A percentile compares a stretch with the other conserved stretches of the same genome.
phyloP scores from a whole-genome alignment of 345 rosid genomes.

The Isatis tinctoria region DNA sequence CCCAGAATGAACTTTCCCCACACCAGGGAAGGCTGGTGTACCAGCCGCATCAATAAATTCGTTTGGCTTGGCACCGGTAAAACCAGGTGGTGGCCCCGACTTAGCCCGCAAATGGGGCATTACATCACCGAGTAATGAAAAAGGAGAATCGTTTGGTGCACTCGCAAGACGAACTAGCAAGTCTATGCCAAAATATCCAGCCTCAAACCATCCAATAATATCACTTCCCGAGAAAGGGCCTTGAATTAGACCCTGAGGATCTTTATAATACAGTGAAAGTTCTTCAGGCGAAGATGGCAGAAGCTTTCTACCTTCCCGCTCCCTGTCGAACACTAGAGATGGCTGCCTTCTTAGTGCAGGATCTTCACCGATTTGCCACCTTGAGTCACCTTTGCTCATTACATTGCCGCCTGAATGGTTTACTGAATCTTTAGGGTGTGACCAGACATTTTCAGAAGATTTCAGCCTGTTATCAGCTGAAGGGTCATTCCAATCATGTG shows the following conservation, averaged over 20 bases:
- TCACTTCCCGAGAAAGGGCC: conserved; percentile 91
- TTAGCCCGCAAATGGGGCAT: conserved; percentile 98
- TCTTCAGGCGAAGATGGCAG: conserved; percentile 65
- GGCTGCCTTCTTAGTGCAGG: conserved; percentile 53
- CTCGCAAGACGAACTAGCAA: conserved; percentile 63
- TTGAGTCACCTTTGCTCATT: conserved; percentile 50
- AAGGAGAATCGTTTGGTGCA: conserved; percentile 73
- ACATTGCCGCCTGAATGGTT: conserved; percentile 44
- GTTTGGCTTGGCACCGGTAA: conserved; percentile 60
- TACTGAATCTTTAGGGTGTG: conserved; percentile 43
- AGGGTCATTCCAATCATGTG: conserved; percentile 49
- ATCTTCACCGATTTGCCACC: conserved; percentile 55
- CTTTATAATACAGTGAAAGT: conserved; percentile 70
- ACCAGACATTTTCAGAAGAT: conserved; percentile 49
- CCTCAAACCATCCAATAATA: conserved; percentile 97
- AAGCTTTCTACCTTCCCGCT: conserved; percentile 64
- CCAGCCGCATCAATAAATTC: conserved; percentile 48
- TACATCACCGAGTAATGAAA: conserved; percentile 79
- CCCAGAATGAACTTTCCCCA: conserved; percentile 44
- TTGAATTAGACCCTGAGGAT: conserved; percentile 92
- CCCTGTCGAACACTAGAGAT: conserved; percentile 59
- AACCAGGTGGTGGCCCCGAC: conserved; percentile 98
- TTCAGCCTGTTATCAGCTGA: conserved; percentile 43
- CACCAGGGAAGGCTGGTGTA: conserved; percentile 43
- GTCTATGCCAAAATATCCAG: conserved; percentile 95